Percentiles rank a stretch among this genome's conserved stretches.
These are phyloP conservation scores for Vaccinium darrowii DNA, from an alignment of 148 eudicot genomes.

Conservation along the genomic window DNA sequence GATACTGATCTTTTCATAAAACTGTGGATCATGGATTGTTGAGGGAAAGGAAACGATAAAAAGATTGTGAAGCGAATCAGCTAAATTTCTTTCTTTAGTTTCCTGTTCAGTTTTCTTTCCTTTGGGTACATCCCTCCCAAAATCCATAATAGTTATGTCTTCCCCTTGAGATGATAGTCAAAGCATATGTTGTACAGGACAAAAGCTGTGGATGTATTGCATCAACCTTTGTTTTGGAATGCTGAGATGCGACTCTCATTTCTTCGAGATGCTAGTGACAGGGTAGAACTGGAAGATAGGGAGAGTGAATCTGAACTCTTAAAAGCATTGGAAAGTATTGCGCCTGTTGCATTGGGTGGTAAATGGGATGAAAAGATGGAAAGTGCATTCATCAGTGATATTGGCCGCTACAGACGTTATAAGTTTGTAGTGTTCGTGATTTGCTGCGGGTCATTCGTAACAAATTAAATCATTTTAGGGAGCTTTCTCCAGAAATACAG, in stretches of 20 bases:
- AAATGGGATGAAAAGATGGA: slow-evolving; percentile 90
- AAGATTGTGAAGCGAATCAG: neutral
- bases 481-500: slow-evolving; percentile 74
- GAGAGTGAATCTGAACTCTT: slow-evolving; percentile 51
- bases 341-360: slow-evolving; percentile 55
- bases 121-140: neutral
- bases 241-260: slow-evolving; percentile 76
- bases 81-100: neutral
- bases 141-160: neutral
- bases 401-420: slow-evolving; percentile 71
- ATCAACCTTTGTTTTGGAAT: slow-evolving; percentile 89
- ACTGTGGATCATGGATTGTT: neutral
- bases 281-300: slow-evolving; percentile 92
- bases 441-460: slow-evolving; percentile 81
- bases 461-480: slow-evolving; percentile 85
- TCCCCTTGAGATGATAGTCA: neutral
- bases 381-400: slow-evolving; percentile 55
- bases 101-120: neutral
- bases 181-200: slow-evolving; percentile 51
- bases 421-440: slow-evolving; percentile 81
- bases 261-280: slow-evolving; percentile 87
- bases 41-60: neutral
- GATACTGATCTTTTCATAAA: neutral
- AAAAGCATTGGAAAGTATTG: slow-evolving; percentile 65
- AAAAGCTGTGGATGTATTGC: slow-evolving; percentile 66